phyloP scores from a whole-genome alignment of 2,329 filamentous ascomycete genomes.

The Ophiostoma tasmaniense region DNA sequence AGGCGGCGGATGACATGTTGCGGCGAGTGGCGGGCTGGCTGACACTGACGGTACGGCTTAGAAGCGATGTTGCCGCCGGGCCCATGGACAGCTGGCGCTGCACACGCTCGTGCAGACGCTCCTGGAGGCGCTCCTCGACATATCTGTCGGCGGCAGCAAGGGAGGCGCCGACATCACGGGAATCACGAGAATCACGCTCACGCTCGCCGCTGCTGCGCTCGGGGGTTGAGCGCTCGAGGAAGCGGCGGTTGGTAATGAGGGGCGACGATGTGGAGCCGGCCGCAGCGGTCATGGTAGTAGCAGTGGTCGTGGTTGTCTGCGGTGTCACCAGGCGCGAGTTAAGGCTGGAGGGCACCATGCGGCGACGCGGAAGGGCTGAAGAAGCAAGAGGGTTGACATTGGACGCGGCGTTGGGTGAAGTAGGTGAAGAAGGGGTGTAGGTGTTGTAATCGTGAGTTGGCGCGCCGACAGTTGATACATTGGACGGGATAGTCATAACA shows the following conservation, averaged over 20 bases:
- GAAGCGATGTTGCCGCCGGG: slow-evolving; percentile 29
- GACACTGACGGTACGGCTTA: slow-evolving; percentile 38
- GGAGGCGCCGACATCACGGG: slow-evolving; percentile 21
- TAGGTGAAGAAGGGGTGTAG: slow-evolving; percentile 6
- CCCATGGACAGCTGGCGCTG: slow-evolving; percentile 40
- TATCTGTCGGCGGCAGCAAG: slow-evolving; percentile 27
- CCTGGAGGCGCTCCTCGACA: slow-evolving; percentile 29
- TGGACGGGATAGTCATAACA: background rate
- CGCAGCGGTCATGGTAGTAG: background rate
- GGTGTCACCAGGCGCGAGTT: slow-evolving; percentile 39
- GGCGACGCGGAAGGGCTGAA: slow-evolving; percentile 44
- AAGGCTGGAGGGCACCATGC: slow-evolving; percentile 42
- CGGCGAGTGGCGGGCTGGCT: slow-evolving; percentile 37
- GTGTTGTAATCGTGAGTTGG: slow-evolving; percentile 1
- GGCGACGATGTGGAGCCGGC: slow-evolving; percentile 18
- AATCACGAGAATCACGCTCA: slow-evolving; percentile 20
- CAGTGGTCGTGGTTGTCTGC: slow-evolving; percentile 28
- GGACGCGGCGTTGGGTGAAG: background rate
- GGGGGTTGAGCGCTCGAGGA: slow-evolving; percentile 38
- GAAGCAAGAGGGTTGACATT: slow-evolving; percentile 26
- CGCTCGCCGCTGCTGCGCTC: slow-evolving; percentile 33
- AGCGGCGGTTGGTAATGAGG: slow-evolving; percentile 32
- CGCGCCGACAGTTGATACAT: background rate
- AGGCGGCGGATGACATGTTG: slow-evolving; percentile 32
- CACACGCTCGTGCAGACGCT: slow-evolving; percentile 23